Conservation (phyloP, 2,329 filamentous ascomycete species). For the Phyllosticta citriasiana region DNA sequence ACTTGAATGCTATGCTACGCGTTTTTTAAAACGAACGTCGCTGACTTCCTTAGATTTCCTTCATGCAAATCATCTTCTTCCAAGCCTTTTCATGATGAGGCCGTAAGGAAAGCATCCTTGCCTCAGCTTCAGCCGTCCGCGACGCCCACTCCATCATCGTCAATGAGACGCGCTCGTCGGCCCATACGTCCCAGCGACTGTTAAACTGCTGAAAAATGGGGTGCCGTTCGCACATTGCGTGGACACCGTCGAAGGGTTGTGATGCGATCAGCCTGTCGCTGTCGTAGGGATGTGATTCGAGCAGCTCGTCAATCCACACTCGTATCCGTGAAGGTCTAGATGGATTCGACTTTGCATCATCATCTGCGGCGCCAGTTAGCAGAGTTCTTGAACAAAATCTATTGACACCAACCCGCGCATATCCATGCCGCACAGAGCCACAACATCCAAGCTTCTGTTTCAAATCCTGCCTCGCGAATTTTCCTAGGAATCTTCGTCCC, state of each 20-base stretch:
- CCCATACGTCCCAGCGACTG: neutral
- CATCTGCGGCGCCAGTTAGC: neutral
- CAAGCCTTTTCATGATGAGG: neutral
- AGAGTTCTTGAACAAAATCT: neutral
- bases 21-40: neutral
- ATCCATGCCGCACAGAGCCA: conserved; percentile 6
- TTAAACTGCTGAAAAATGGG: neutral
- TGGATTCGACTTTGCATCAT: neutral
- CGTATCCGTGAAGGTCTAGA: neutral
- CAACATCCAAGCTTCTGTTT: conserved; percentile 1
- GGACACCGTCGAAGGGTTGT: neutral
- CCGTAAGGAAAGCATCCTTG: conserved; percentile 5
- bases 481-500: conserved; percentile 1
- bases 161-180: neutral
- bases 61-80: conserved; percentile 3
- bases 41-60: neutral
- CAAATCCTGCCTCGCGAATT: conserved; percentile 1
- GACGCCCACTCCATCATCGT: neutral
- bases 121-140: neutral
- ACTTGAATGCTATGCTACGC: neutral
- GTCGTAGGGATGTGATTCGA: neutral
- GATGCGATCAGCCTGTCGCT: neutral
- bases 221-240: neutral
- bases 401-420: neutral
- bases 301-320: neutral